Evolutionary conservation across 2,329 filamentous ascomycete species (phyloP).

Genomic region (Fusarium austroafricanum): DNA sequence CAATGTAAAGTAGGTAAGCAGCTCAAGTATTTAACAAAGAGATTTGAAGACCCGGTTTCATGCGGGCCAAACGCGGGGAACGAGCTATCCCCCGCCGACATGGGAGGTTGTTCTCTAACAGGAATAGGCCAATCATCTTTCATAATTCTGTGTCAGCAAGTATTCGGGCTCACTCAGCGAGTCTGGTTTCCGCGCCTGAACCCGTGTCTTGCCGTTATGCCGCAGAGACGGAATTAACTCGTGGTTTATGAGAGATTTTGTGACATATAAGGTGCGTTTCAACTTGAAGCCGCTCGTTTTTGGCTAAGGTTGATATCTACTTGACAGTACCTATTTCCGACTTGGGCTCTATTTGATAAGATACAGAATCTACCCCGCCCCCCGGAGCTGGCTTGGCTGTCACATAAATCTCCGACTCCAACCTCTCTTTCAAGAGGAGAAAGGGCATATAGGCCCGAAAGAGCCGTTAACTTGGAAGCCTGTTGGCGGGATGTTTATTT

Average conservation of each 20-base stretch:
- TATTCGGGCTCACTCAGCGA: background rate
- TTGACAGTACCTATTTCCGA: background rate
- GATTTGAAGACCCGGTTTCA: conserved; percentile 21
- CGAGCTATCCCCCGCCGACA: background rate
- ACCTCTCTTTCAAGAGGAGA: background rate
- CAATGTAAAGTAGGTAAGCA: conserved; percentile 5
- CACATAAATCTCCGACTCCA: conserved; percentile 27
- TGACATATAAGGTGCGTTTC: background rate
- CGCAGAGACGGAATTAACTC: background rate
- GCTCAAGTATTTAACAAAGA: conserved; percentile 17
- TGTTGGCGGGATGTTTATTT: conserved; percentile 8
- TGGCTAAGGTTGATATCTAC: background rate
- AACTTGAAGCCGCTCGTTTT: background rate
- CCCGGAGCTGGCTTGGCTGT: background rate
- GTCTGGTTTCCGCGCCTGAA: conserved; percentile 17
- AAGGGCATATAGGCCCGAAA: background rate
- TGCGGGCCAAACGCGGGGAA: conserved; percentile 33
- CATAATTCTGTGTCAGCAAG: conserved; percentile 1
- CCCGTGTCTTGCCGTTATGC: conserved; percentile 19
- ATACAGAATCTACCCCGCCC: conserved; percentile 19
- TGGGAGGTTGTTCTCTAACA: conserved; percentile 12
- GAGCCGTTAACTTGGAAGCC: background rate
- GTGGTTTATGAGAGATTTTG: background rate
- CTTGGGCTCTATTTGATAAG: background rate
- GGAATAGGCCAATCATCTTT: conserved; percentile 14